A percentile compares a stretch with the other conserved stretches of the same genome.
Conservation (phyloP, 2,329 filamentous ascomycete genomes). For the Alternaria burnsii region DNA sequence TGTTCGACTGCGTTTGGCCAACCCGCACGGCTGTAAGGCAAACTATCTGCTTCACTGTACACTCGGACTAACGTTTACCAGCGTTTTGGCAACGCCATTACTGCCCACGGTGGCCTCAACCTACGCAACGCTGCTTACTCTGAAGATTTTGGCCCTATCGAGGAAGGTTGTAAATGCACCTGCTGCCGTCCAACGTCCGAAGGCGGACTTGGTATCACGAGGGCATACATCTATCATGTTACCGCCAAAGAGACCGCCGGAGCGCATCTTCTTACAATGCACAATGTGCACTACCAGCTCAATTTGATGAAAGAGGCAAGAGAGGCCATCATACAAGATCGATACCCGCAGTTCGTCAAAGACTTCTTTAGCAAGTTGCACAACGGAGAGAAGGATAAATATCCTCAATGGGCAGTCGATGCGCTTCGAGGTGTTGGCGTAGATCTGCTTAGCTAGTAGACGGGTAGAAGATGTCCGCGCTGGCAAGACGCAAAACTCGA, state of each 20-base stretch:
- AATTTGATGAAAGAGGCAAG: slow-evolving; percentile 80
- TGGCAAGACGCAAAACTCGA: neutral
- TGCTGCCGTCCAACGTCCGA: slow-evolving; percentile 74
- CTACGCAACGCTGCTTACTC: slow-evolving; percentile 79
- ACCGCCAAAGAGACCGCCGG: slow-evolving; percentile 94
- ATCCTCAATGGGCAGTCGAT: slow-evolving; percentile 84
- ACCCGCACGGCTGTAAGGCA: slow-evolving; percentile 80
- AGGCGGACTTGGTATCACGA: slow-evolving; percentile 80
- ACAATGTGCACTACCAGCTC: slow-evolving; percentile 94
- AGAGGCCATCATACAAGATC: slow-evolving; percentile 80
- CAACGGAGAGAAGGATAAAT: slow-evolving; percentile 65
- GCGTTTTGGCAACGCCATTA: slow-evolving; percentile 94
- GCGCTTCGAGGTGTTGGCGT: slow-evolving; percentile 83
- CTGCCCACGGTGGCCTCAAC: slow-evolving; percentile 81
- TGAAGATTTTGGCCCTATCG: slow-evolving; percentile 82
- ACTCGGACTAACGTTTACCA: slow-evolving; percentile 32
- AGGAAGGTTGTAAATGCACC: slow-evolving; percentile 80
- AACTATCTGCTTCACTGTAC: neutral
- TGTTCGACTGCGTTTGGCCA: slow-evolving; percentile 99
- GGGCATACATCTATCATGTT: slow-evolving; percentile 91
- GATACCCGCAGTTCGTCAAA: slow-evolving; percentile 79
- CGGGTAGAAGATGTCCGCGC: too few relatives aligned
- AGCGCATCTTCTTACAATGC: slow-evolving; percentile 85
- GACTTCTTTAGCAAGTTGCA: slow-evolving; percentile 82
- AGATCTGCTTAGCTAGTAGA: slow-evolving; percentile 37